Conservation (phyloP, 2,329 filamentous ascomycete genomes). For the Apiospora sp. region DNA sequence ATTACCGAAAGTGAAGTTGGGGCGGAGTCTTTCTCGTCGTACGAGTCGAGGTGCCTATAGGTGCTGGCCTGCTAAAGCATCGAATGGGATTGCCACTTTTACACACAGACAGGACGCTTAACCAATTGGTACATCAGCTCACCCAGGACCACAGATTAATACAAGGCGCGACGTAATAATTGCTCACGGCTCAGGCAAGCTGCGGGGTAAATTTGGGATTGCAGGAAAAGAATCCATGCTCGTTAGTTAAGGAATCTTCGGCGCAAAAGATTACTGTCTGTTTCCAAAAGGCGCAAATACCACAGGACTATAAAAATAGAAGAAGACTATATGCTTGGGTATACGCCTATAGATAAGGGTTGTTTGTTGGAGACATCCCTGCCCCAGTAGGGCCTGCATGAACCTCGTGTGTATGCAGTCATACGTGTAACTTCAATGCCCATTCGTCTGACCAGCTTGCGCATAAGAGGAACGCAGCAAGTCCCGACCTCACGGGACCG, state of each 20-base stretch:
- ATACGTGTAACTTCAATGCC: conserved; percentile 16
- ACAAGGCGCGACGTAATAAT: background rate
- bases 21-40: background rate
- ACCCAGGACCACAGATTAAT: background rate
- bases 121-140: background rate
- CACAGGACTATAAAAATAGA: background rate
- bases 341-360: background rate
- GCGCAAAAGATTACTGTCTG: background rate
- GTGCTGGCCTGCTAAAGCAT: background rate
- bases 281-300: background rate
- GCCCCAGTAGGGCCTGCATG: background rate
- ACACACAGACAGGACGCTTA: conserved; percentile 14
- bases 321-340: background rate
- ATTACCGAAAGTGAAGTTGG: background rate
- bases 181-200: background rate
- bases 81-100: background rate
- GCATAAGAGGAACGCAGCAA: background rate
- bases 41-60: background rate
- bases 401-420: background rate
- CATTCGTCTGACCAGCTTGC: background rate
- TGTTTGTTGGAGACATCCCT: background rate
- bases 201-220: conserved; percentile 13
- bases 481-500: conserved; percentile 10
- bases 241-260: background rate
- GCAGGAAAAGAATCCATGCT: background rate